Evolutionary conservation across 164 flowering plant species (phyloP), one percentile per base, ranked within the genome.

Genomic region (Cinnamomum chago): DNA sequence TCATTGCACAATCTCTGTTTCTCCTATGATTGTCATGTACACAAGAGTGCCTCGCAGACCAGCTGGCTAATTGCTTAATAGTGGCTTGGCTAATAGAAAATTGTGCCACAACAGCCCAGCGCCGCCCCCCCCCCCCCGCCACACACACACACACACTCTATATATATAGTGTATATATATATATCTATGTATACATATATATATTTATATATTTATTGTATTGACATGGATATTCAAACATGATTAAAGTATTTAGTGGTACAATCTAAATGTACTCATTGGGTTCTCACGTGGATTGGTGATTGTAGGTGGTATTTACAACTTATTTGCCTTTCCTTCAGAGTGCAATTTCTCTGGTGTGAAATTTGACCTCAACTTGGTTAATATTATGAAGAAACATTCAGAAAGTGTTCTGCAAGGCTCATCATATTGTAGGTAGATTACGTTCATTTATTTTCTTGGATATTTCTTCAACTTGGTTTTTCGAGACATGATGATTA

Each of bases 321-420:
- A 90, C 77, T 85, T 95, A 79, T 95, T 95, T 83, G 98, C 99
- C 70, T 92, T 93, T 74, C 98, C 98, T 24, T 93, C 99, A 7
- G 99, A 95, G 77, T 95, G 98, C 89, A 95, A 95, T 83, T 95
- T 95, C 83, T 89, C 98, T 28, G 99, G 99, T 67, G 76, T 72
- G 76, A 92, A 84, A 79, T 93, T 91, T 83, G 83, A 78, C 82
- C 94, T 88, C 33, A 90, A 92, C 72, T 79, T 95, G 79, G 95
- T 88, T 72, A 90, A 85, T 22, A 65, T 79, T 66, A 62, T 95
- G 30, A 93, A 92, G 82, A 87, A 87, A 78, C 82, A 86, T 74
- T 50, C 89, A 10, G 76, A 76, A 62, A 82, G 75, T 68, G 62
- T 85, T 55, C 79, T 90, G 79, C 86, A 72, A 74, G 86, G 81